Evolutionary conservation across 495 filamentous ascomycete genomes (phyloP), one percentile per base, ranked within the genome.

Genomic region (Daldinia decipiens): DNA sequence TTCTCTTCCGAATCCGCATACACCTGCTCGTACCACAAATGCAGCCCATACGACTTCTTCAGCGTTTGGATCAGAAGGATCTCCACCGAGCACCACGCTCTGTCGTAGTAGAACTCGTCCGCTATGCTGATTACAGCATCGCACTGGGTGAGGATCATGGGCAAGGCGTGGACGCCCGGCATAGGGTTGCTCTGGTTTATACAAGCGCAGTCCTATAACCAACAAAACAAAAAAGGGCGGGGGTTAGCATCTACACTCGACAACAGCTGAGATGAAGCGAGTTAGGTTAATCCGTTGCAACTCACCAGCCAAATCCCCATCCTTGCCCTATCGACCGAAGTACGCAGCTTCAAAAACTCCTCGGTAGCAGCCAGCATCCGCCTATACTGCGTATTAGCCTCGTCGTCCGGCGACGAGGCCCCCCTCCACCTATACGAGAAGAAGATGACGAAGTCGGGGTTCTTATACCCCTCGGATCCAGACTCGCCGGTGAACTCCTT

Each of bases 361-460:
- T 77, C 75, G 0, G 40, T 51, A 1, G 73, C 75, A 9, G 12
- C 15, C 12, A 71, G 26, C 75, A 75, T 75, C 12, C 73, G 59
- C 1, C 39, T 67, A 29, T 75, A 77, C 61, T 73, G 75, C 31
- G 73, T 75, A 15, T 67, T 43, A 2, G 39, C 19, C 8, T 58
- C 36, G 32, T 77, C 75, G 55, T 75, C 75, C 1, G 72, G 68
- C 31, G 12, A 55, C 53, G 21, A 59, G 34, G 45, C 17, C 53
- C 72, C 69, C 6, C 68, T 63, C 75, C 75, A 76, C 8, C 72
- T 56, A 17, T 76, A 76, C 1, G 74, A 76, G 43, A 77, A 75
- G 57, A 77, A 77, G 12, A 77, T 61, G 26, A 77, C 29, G 4
- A 68, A 75, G 5, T 68, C 67, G 13, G 40, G 13, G 7, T 40